Evolutionary conservation across 2,329 filamentous ascomycete genomes (phyloP).

Genomic region (Aspergillus amoenus): DNA sequence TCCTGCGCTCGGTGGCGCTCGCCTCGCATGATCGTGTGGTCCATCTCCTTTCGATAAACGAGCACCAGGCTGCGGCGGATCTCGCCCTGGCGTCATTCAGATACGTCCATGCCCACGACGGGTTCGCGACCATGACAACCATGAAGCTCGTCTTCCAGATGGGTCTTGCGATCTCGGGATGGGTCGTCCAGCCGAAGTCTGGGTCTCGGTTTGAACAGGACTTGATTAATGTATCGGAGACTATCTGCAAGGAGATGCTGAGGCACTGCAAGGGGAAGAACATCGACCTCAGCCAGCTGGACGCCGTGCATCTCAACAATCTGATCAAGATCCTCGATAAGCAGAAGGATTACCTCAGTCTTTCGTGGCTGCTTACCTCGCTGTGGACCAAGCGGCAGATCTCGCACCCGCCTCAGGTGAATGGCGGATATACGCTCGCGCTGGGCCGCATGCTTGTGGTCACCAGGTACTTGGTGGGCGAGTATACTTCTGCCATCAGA

Average conservation of each 20-base stretch:
- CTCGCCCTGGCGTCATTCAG: slow-evolving; percentile 34
- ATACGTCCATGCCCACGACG: slow-evolving; percentile 34
- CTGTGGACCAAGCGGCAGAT: slow-evolving; percentile 48
- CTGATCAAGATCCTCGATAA: slow-evolving; percentile 46
- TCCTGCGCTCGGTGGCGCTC: slow-evolving; percentile 39
- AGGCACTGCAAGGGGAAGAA: slow-evolving; percentile 40
- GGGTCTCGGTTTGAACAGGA: slow-evolving; percentile 29
- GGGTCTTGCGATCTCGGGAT: slow-evolving; percentile 35
- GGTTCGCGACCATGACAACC: slow-evolving; percentile 27
- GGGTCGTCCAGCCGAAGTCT: slow-evolving; percentile 32
- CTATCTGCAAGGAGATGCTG: slow-evolving; percentile 44
- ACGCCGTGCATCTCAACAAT: slow-evolving; percentile 42
- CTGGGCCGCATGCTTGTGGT: slow-evolving; percentile 47
- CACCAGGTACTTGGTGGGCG: slow-evolving; percentile 50
- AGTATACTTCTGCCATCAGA: slow-evolving; percentile 45
- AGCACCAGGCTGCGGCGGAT: slow-evolving; percentile 33
- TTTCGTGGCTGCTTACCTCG: slow-evolving; percentile 42
- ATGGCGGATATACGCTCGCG: slow-evolving; percentile 43
- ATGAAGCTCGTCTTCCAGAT: slow-evolving; percentile 38
- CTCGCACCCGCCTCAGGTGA: slow-evolving; percentile 32
- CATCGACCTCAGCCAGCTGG: slow-evolving; percentile 46
- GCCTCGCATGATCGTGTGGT: slow-evolving; percentile 29
- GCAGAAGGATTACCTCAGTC: slow-evolving; percentile 46
- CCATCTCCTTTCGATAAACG: slow-evolving; percentile 27
- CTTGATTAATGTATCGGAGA: slow-evolving; percentile 40